A percentile compares a stretch with the other conserved stretches of the same genome.
Conservation (phyloP, 1,284 basidiomycete genomes). For the Ganoderma lingzhi region DNA sequence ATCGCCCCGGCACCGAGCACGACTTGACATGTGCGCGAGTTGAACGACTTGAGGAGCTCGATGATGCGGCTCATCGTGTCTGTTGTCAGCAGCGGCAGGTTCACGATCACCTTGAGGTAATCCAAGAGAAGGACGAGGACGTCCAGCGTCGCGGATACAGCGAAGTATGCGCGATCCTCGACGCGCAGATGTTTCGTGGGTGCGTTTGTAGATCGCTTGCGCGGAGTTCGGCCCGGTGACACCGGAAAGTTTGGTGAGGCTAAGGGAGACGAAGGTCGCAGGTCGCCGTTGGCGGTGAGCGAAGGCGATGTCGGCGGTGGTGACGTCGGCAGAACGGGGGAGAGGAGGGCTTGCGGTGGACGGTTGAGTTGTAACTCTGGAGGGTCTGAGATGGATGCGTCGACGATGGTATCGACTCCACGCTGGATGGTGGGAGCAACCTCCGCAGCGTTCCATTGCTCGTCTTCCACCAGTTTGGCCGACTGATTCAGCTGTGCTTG, state of each 20-base stretch:
- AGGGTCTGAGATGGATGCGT: conserved; percentile 85
- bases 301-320: conserved; percentile 36
- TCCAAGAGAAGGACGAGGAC: conserved; percentile 83
- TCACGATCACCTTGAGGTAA: conserved; percentile 90
- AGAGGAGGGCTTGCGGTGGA: conserved; percentile 38
- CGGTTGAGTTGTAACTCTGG: conserved; percentile 59
- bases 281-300: conserved; percentile 34
- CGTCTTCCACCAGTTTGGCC: conserved; percentile 92
- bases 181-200: conserved; percentile 81
- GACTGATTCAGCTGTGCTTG: conserved; percentile 83
- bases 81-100: conserved; percentile 88
- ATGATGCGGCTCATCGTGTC: conserved; percentile 95
- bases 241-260: conserved; percentile 38
- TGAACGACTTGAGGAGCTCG: conserved; percentile 97
- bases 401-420: conserved; percentile 78
- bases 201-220: conserved; percentile 43
- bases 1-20: conserved; percentile 98
- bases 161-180: conserved; percentile 85
- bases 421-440: conserved; percentile 74
- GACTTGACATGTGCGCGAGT: conserved; percentile 98
- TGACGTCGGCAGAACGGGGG: conserved; percentile 31
- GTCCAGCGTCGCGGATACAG: conserved; percentile 87
- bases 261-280: conserved; percentile 40
- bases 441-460: conserved; percentile 88
- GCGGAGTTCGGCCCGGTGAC: conserved; percentile 34